Base-by-base conservation (phyloP, 805 yeast genomes). In the Saturnispora quitensis region DNA sequence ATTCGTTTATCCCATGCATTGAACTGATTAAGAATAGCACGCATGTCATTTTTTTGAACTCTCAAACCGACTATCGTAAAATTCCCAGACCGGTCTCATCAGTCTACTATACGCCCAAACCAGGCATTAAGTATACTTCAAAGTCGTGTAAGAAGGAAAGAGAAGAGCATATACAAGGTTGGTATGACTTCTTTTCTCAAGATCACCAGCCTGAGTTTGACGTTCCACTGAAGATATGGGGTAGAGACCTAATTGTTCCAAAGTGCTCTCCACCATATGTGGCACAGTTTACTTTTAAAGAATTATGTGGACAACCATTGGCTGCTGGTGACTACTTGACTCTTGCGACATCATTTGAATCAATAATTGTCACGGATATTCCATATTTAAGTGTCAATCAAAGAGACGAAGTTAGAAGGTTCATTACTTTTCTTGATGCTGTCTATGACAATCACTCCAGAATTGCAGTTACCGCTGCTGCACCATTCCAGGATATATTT, bases 321-420 rank as follows among this genome's bases (percentile, higher is more conserved):
- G 89, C 96, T 17, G 97, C 98, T 0, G 98, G 97, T 9, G 99
- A 93, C 66, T 93, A 93, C 62, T 74, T 93, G 43, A 81, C 89
- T 20, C 70, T 93, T 55, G 96, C 97, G 10, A 74, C 77, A 5
- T 71, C 82, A 13, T 93, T 82, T 71, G 77, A 79, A 50, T 78
- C 89, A 6, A 84, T 89, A 57, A 81, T 93, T n/a, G 76, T 93
- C 45, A 89, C 97, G 0, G 98, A 93, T 63, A 89, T 93, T 43
- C 99, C 99, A 10, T 82, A 82, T 55, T 68, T 93, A 61, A 81
- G 95, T 20, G 74, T 85, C 12, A 76, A 84, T 58, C 84, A 80
- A 46, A 77, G 96, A 56, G 97, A 93, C 61, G 77, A 84, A 57
- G 88, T 90, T 24, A 76, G 98, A 62, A 73, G 99, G 60, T 91